These are phyloP conservation scores for Heterobasidion irregulare DNA, from an alignment of 1,284 basidiomycete species.

Conservation along the genomic window DNA sequence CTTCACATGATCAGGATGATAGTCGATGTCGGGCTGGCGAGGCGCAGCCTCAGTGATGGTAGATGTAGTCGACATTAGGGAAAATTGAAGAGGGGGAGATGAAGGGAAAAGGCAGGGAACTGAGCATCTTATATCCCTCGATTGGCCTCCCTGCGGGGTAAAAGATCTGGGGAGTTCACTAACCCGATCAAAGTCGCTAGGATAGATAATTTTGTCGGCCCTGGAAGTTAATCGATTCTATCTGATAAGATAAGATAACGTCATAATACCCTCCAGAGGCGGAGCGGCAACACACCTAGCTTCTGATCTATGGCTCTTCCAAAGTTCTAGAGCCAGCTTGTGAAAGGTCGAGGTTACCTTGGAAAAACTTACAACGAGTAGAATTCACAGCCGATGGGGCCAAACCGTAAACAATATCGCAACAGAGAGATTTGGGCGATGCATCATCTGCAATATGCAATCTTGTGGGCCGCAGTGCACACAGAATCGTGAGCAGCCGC, in stretches of 20 bases:
- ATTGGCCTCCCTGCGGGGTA: not conserved
- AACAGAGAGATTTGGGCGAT: too few species aligned
- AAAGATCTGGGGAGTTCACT: not conserved
- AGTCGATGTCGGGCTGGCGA: slow-evolving; percentile 30
- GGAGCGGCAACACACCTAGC: not conserved
- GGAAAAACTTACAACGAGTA: too few species aligned
- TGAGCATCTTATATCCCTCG: not conserved
- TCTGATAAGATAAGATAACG: not conserved
- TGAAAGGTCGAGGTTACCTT: too few species aligned
- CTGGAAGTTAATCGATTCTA: not conserved
- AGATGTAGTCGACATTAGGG: not conserved
- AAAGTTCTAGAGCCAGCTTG: too few species aligned
- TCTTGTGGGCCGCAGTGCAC: too few species aligned
- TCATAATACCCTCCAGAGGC: not conserved
- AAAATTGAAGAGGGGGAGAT: not conserved
- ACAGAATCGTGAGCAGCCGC: too few species aligned
- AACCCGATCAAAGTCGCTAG: too few species aligned
- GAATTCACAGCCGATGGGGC: too few species aligned
- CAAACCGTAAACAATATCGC: too few species aligned
- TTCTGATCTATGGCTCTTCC: not conserved
- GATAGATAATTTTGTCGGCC: not conserved
- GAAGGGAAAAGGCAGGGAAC: not conserved
- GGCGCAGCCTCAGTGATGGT: not conserved
- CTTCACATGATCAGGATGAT: slow-evolving; percentile 31
- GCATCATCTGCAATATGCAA: too few species aligned